phyloP scores from a whole-genome alignment of 306 rosid genomes.

The Rosa lucieae region DNA sequence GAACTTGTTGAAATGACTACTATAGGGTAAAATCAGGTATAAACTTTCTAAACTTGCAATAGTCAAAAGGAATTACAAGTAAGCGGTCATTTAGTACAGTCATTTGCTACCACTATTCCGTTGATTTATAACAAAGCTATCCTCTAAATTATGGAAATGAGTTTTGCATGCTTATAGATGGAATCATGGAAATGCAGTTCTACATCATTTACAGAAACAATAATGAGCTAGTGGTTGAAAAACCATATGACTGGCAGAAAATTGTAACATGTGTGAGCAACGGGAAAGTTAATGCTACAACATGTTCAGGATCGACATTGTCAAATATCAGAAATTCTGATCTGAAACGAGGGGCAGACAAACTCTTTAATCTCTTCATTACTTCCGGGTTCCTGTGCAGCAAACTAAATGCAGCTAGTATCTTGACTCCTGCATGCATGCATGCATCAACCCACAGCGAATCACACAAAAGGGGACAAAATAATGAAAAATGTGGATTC shows the following conservation, averaged over 20 bases:
- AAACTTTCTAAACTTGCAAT: background rate
- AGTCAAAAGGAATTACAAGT: background rate
- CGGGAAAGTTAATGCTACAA: background rate
- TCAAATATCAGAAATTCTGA: constrained; percentile 83
- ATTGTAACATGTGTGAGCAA: background rate
- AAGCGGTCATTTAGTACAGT: background rate
- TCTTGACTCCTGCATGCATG: constrained; percentile 56
- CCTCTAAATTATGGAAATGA: background rate
- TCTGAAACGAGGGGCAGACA: constrained; percentile 77
- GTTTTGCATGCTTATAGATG: background rate
- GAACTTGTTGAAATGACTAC: background rate
- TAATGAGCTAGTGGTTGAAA: background rate
- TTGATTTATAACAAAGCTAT: background rate
- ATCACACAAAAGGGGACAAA: background rate
- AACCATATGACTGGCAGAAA: background rate
- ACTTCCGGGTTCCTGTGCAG: constrained; percentile 79
- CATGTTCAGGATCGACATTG: constrained; percentile 30
- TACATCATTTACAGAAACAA: background rate
- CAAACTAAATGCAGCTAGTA: constrained; percentile 91
- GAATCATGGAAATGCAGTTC: background rate
- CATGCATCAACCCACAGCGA: constrained; percentile 21
- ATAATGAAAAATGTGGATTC: background rate
- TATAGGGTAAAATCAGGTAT: background rate
- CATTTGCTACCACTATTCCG: background rate
- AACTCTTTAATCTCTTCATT: constrained; percentile 74